Base-by-base conservation (phyloP, 805 yeast genomes). In the Candida railenensis region DNA sequence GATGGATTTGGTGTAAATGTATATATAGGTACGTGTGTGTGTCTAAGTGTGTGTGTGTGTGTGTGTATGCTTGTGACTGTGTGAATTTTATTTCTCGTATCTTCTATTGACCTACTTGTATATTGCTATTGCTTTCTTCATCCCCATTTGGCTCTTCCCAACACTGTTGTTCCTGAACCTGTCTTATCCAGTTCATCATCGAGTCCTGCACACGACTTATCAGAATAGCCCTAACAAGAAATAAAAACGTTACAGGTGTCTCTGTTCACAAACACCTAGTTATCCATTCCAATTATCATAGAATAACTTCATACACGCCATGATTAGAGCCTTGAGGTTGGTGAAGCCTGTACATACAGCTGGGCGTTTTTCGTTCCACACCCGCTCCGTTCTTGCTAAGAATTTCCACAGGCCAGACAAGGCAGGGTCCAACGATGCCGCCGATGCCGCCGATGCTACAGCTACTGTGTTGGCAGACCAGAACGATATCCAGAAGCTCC, bases 391-490 rank as follows among this genome's bases (percentile, higher is more conserved):
- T 5, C 30, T 25, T 25, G 30, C 30, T 11, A 25, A 25, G 7
- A 62, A 62, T 42, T 58, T 66, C 51, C 70, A 65, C 49, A 50
- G 61, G 52, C 63, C 67, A 30, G 71, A 64, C 43, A 55, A 38
- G 38, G 68, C 75, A 3, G 80, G 76, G 3, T 76, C 81, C 1
- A 55, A 55, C 14, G 72, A 71, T 47, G 80, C 85, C 3, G 74
- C 81, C 25, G 83, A 78, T 38, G 83, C 85, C 2, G 89, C 89
- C 12, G 91, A 85, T 63, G 89, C 89, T 19, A 73, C 83, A 5
- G 80, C 90, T n/a, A 83, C 90, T 3, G 74, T 83, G 11, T 63
- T 81, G 42, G 79, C 89, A 0, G 90, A 85, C 55, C 69, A 67
- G 48, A 65, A 73, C 43, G 89, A 84, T 53, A 71, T 73, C 50